Base-by-base conservation (phyloP, 768 basidiomycete species). In the Lactifluus echinatus region DNA sequence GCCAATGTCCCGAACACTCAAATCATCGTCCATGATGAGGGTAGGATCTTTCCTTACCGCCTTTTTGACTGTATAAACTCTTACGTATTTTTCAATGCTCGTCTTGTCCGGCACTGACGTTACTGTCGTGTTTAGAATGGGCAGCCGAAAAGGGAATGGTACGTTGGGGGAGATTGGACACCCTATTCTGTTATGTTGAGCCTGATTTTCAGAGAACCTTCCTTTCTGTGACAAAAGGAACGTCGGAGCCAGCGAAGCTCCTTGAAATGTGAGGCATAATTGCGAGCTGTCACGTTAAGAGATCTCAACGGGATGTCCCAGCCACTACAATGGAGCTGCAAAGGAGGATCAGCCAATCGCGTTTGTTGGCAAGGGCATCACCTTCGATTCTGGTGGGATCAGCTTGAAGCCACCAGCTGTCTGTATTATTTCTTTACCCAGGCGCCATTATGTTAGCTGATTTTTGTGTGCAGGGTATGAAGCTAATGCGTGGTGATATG, bases 361-460 rank as follows among this genome's bases (percentile, higher is more conserved):
- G 2, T 76, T 90, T 58, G 88, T 93, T 34, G 91, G 91, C 33
- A 93, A 93, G 68, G 91, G 91, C 59, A 84, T 93, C 67, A 92
- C 90, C 15, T 94, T 93, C 62, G 90, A 94, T 69, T 82, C 83
- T 2, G 90, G 90, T 75, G 89, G 89, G 63, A 92, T 92, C 69
- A 87, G 85, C 57, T 72, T 94, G 69, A 93, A 93, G 71, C 82
- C 87, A n/a, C 67, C 76, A 33, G 76, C 77, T 33, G 88, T 84
- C 59, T 64, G 80, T 75, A 7, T 8, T 5, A 42, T 44, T 51
- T 50, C 42, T 19, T 49, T 19, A n/a, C 1, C 17, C 31, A 3
- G 17, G 37, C 49, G 52, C 51, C 12, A 14, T 50, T 53, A 15
- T 45, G 17, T 10, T 8, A 34, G 53, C n/a, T 24, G 29, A 31